Evolutionary conservation across 2,329 filamentous ascomycete species (phyloP).

Genomic region (Setomelanomma holmii): DNA sequence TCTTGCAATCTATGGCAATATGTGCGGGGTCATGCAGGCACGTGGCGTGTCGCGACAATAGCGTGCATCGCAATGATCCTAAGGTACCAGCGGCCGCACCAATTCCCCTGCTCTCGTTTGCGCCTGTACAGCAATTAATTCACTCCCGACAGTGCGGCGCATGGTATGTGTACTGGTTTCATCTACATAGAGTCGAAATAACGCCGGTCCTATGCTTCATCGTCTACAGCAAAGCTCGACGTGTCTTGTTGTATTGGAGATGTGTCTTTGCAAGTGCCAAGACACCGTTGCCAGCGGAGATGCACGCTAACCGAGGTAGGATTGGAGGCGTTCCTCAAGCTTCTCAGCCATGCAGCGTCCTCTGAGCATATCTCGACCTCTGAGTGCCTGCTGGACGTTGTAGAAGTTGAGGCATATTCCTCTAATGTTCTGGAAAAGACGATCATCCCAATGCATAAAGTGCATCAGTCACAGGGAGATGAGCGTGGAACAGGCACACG

Average conservation of each 20-base stretch:
- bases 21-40: constrained; percentile 4
- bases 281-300: background rate
- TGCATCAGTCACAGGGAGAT: background rate
- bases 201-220: background rate
- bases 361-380: constrained; percentile 8
- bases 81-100: background rate
- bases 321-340: constrained; percentile 8
- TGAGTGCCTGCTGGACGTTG: background rate
- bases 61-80: background rate
- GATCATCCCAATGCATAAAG: constrained; percentile 1
- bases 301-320: background rate
- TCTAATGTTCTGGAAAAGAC: background rate
- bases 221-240: background rate
- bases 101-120: constrained; percentile 4
- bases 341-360: constrained; percentile 5
- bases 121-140: constrained; percentile 5
- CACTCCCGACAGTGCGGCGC: constrained; percentile 7
- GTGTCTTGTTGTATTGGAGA: background rate
- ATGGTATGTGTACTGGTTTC: constrained; percentile 1
- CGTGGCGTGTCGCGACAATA: constrained; percentile 2
- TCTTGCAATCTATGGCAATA: background rate
- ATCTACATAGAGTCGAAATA: background rate
- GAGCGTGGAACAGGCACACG: constrained; percentile 1
- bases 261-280: background rate
- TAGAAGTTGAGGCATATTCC: background rate